Percentiles rank a stretch among this genome's conserved stretches.
Evolutionary conservation across 2,329 filamentous ascomycete species (phyloP).

Genomic region (Phaeomoniella chlamydospora): DNA sequence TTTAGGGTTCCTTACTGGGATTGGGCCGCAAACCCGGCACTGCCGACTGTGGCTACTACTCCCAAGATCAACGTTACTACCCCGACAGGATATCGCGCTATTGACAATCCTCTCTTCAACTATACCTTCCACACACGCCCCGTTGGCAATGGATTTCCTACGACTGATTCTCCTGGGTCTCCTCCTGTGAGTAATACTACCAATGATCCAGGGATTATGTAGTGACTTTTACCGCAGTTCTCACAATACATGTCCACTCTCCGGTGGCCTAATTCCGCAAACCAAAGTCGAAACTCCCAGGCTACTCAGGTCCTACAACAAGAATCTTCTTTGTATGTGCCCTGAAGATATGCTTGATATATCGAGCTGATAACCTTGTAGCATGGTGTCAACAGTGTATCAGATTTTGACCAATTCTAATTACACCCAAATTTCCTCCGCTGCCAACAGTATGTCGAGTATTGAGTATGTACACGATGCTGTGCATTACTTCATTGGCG

Average conservation of each 20-base stretch:
- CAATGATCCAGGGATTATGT: neutral
- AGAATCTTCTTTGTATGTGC: neutral
- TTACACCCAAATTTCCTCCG: constrained; percentile 13
- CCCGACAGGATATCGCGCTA: constrained; percentile 20
- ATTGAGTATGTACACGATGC: constrained; percentile 32
- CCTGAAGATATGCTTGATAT: neutral
- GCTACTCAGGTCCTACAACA: neutral
- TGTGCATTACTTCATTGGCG: constrained; percentile 39
- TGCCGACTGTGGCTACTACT: constrained; percentile 21
- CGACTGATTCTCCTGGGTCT: constrained; percentile 5
- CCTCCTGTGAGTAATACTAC: neutral
- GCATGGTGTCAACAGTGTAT: constrained; percentile 6
- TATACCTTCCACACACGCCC: constrained; percentile 17
- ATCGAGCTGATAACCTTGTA: neutral
- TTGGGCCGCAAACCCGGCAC: constrained; percentile 23
- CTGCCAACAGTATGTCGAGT: constrained; percentile 6
- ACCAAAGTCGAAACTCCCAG: neutral
- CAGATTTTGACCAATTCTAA: constrained; percentile 14
- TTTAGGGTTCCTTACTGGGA: constrained; percentile 36
- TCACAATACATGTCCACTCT: constrained; percentile 8
- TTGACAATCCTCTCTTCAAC: constrained; percentile 31
- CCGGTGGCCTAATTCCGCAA: constrained; percentile 5
- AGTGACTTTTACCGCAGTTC: no score
- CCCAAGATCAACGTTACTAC: constrained; percentile 27
- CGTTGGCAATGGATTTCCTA: constrained; percentile 10